Base-by-base conservation (phyloP, 805 yeast genomes). In the Kregervanrija fluxuum region DNA sequence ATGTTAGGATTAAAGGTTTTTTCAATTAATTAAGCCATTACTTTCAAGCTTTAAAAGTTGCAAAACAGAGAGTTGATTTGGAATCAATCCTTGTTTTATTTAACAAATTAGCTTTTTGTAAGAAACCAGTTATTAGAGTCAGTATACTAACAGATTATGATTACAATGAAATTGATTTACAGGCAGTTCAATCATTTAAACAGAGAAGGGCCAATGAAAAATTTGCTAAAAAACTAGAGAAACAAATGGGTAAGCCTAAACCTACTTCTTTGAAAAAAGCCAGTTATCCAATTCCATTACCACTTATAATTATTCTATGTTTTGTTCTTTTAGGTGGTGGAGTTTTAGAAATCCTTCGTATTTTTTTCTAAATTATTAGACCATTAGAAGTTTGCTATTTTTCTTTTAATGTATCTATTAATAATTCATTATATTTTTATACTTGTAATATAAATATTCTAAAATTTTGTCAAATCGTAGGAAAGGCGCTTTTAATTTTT, bases 181-280 rank as follows among this genome's bases (percentile, higher is more conserved):
- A 65, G 90, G 86, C 85, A 50, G 57, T 71, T 31, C 96, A 89
- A 73, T 84, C 96, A 17, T 90, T 93, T 46, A 80, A 76, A 57
- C 96, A 90, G 68, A 82, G 90, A 67, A 71, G 77, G 44, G 96
- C 95, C n/a, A 90, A 90, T 65, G 77, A 75, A 57, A 85, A 82
- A 62, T 91, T 80, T 64, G 87, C 85, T 55, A 85, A 82, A 65
- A 74, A 71, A 55, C 80, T 82, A 52, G 85, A 80, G 56, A 73
- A 74, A 51, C 81, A 82, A 61, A 81, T 77, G 70, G 96, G 96
- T 45, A 82, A 82, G 68, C 77, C 82, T 40, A 79, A 76, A 55
- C 61, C 67, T 11, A 63, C 54, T 37, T 57, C 59, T 37, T 50
- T 63, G 16, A 68, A 70, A 48, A 60, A 62, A 28, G 65, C 28